phyloP scores from a whole-genome alignment of 2,329 filamentous ascomycete genomes.

The Zasmidium angulare region DNA sequence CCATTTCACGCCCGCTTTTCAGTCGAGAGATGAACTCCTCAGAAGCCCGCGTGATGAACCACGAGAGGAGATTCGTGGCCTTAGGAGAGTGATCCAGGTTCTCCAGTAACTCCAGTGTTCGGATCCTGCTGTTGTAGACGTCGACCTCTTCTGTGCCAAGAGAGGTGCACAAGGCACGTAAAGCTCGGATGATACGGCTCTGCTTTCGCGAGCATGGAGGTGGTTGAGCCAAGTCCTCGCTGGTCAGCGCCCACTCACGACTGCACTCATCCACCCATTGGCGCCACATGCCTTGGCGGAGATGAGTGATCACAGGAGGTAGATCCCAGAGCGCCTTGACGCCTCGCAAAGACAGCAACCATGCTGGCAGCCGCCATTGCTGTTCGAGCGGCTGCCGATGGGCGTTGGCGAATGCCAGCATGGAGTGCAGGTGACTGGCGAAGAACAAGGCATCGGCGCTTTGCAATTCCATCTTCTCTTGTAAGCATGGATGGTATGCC shows the following conservation, averaged over 20 bases:
- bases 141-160: not conserved
- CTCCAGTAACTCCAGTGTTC: not conserved
- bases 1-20: not conserved
- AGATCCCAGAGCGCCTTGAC: not conserved
- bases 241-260: not conserved
- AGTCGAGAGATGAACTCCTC: not conserved
- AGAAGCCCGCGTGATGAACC: not conserved
- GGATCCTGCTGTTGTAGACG: not conserved
- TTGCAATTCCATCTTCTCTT: not conserved
- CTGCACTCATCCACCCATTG: not conserved
- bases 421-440: not conserved
- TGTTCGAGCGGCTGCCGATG: not conserved
- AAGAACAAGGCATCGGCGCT: not conserved
- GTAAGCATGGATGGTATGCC: not conserved
- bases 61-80: not conserved
- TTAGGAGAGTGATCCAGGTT: not conserved
- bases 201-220: not conserved
- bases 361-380: not conserved
- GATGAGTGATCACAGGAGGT: not conserved
- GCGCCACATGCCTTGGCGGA: not conserved
- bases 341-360: not conserved
- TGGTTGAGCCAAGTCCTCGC: not conserved
- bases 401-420: not conserved
- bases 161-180: not conserved
- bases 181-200: not conserved